These are phyloP conservation scores for Penstemon davidsonii DNA, from an alignment of 257 asterid genomes.

Conservation along the genomic window DNA sequence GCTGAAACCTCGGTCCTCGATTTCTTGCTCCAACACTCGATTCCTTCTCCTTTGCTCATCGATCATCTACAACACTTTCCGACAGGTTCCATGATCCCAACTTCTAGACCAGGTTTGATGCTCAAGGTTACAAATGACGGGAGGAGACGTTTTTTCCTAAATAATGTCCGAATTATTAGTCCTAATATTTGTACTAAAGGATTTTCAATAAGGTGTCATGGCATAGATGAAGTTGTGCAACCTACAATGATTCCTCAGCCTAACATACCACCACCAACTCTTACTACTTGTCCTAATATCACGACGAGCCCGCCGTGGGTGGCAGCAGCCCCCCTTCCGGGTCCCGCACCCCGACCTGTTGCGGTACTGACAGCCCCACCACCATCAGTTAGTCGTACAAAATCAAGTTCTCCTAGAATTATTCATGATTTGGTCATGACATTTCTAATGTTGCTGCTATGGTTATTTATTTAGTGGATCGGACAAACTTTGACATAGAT, in stretches of 20 bases:
- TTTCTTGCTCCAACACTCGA: constrained; percentile 72
- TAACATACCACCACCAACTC: not conserved
- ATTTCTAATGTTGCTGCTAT: constrained; percentile 15
- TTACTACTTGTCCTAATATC: constrained; percentile 15
- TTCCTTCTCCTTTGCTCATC: constrained; percentile 58
- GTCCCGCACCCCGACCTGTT: constrained; percentile 22
- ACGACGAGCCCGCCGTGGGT: constrained; percentile 12
- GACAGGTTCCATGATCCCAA: constrained; percentile 60
- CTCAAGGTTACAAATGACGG: constrained; percentile 54
- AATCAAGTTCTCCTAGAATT: constrained; percentile 17
- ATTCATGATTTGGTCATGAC: not conserved
- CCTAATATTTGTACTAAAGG: constrained; percentile 65
- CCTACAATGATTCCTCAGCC: constrained; percentile 30
- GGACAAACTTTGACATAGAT: too few species aligned
- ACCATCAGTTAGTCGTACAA: constrained; percentile 3
- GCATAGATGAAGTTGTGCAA: constrained; percentile 63
- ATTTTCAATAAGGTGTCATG: constrained; percentile 67
- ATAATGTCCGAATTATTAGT: constrained; percentile 54
- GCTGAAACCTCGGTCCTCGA: constrained; percentile 36
- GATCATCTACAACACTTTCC: constrained; percentile 63
- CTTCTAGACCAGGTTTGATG: constrained; percentile 51
- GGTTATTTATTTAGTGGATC: not conserved
- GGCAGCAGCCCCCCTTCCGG: constrained; percentile 15
- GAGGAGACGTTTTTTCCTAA: constrained; percentile 51
- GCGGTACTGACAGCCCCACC: constrained; percentile 23